Base-by-base conservation (phyloP, 345 rosid species). In the Moricandia moricandioides region DNA sequence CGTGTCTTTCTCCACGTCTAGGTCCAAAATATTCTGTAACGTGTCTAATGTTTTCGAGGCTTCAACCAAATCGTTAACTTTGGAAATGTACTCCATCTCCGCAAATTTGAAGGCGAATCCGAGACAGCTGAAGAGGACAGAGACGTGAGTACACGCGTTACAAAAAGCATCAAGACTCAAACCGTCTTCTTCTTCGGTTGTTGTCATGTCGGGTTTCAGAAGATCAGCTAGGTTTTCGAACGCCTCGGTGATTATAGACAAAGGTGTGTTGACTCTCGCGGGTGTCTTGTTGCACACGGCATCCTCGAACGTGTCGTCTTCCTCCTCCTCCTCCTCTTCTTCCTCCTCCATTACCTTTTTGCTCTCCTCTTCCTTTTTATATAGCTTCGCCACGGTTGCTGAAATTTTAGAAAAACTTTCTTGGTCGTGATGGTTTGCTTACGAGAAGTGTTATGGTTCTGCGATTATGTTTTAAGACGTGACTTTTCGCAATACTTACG, bases 41-140 rank as follows among this genome's bases (percentile, higher is more conserved):
- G 83, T 89, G 5, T 79, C 68, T 18, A 73, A 82, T 5, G 47
- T 69, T 82, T 83, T 86, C 0, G 96, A 93, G 5, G 98, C 97
- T 72, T 87, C 93, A 26, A 80, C 81, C 29, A 91, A 88, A 86
- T 84, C 82, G 14, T 70, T 73, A 62, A 93, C 97, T 88, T 93
- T 93, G 71, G 88, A 65, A 55, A 86, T 79, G 78, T 87, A 91
- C 80, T 91, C 98, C 75, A 87, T 68, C 82, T 91, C 94, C 7
- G 97, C 97, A 62, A 93, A 91, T 82, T 87, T 91, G 82, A 91
- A 93, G 54, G 98, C 96, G 59, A 93, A 85, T 58, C 98, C 98
- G 1, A 93, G 96, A 73, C 84, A 85, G 61, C 76, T 82, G 69
- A 90, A 88, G 68, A 93, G 84, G 63, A 89, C 82, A 33, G 96